Evolutionary conservation across 2,329 filamentous ascomycete species (phyloP), one percentile per base, ranked within the genome.

Genomic region (Pezicula radicicola): DNA sequence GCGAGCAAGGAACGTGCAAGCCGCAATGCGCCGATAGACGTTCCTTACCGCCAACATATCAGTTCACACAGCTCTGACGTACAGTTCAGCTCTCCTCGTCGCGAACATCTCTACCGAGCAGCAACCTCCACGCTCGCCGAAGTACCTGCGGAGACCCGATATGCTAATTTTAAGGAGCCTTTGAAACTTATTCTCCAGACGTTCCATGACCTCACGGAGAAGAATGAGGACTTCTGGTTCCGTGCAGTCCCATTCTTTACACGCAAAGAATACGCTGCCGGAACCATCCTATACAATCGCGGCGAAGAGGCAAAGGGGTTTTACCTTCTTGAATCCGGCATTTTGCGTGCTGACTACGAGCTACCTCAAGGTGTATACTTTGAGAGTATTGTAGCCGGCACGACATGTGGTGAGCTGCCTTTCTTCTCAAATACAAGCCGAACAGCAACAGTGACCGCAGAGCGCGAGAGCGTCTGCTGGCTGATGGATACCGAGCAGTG

Each of bases 151-250:
- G 81, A 18, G 77, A 81, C 55, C 2, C 88, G 85, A 64, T 97
- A 92, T 88, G 85, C 88, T 63, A 84, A 85, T 60, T 95, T 97
- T 68, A 89, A 89, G 59, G 91, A 97, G 66, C 94, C 94, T 0
- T 81, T 97, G 7, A 88, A 90, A 1, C 83, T 99, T 44, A 90
- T 99, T 69, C 79, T 99, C 21, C 93, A 97, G 67, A 90, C 94
- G n/a, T 97, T 99, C 72, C 88, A 94, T 65, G 89, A 91, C 42
- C 75, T 97, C 12, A 95, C 89, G 48, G 76, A 84, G 48, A 85
- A 89, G 68, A 94, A 93, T 64, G 91, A 96, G 68, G 92, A 97
- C 69, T 97, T 97, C 67, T 99, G 94, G 94, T 93, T 92, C 70
- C 83, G 83, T 1, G 86, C 85, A 0, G 83, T 83, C 4, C 75